These are phyloP conservation scores for Oryza coarctata DNA, from an alignment of 176 grass and related monocot genomes.

Conservation along the genomic window DNA sequence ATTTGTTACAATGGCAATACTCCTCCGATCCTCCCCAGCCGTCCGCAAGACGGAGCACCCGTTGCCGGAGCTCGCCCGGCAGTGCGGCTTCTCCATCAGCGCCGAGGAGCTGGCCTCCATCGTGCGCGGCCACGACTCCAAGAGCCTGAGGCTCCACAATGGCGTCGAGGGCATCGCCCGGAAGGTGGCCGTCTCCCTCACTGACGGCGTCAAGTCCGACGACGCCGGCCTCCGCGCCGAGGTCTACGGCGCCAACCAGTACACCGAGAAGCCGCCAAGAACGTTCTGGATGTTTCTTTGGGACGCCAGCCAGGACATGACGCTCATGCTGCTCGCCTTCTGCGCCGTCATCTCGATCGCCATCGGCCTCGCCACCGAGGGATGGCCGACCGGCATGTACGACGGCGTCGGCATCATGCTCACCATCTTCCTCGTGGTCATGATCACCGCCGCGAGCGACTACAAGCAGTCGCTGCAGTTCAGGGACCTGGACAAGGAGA, in stretches of 20 bases:
- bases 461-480: constrained; percentile 97
- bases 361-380: constrained; percentile 85
- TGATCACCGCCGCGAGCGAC: constrained; percentile 86
- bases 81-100: constrained; percentile 66
- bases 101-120: constrained; percentile 78
- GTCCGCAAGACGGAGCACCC: constrained; percentile 57
- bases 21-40: constrained; percentile 32
- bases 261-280: constrained; percentile 71
- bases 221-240: constrained; percentile 53
- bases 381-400: constrained; percentile 69
- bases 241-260: constrained; percentile 76
- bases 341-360: constrained; percentile 70
- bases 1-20: constrained; percentile 27
- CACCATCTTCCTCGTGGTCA: constrained; percentile 73
- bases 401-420: constrained; percentile 86
- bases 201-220: constrained; percentile 56
- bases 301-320: constrained; percentile 92
- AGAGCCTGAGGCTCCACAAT: constrained; percentile 58
- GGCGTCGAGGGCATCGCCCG: constrained; percentile 63
- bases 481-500: constrained; percentile 90
- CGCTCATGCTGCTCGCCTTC: constrained; percentile 74
- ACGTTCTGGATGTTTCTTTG: constrained; percentile 91
- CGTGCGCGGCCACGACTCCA: constrained; percentile 63
- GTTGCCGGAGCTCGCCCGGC: constrained; percentile 61
- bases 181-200: constrained; percentile 63